These are phyloP conservation scores for Pestalotiopsis sp. DNA, from an alignment of 2,329 filamentous ascomycete genomes.

Conservation along the genomic window DNA sequence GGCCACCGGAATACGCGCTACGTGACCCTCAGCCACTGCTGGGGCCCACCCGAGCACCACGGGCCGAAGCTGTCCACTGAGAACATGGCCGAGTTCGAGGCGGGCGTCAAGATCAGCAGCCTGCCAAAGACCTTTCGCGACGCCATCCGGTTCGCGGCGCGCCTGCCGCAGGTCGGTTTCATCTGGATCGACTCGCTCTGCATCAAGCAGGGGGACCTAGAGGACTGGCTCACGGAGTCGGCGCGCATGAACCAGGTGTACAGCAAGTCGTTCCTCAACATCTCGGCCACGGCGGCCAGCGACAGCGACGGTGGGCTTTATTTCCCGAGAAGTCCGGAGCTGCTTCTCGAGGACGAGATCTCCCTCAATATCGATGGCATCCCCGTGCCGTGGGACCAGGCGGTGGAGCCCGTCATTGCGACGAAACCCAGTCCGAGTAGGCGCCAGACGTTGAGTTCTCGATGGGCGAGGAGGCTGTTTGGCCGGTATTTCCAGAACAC, in stretches of 20 bases:
- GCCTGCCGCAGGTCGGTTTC: neutral
- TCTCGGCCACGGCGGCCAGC: neutral
- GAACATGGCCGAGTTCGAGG: neutral
- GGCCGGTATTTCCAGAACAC: too few species aligned
- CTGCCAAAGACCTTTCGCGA: neutral
- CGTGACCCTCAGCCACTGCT: neutral
- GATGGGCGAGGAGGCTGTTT: too few species aligned
- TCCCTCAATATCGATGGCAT: neutral
- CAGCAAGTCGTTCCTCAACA: neutral
- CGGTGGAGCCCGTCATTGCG: neutral
- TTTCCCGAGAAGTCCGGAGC: neutral
- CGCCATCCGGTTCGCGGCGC: neutral
- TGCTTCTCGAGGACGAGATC: neutral
- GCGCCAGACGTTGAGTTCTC: too few species aligned
- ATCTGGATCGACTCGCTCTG: neutral
- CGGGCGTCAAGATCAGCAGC: neutral
- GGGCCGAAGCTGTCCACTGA: neutral
- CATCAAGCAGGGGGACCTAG: neutral
- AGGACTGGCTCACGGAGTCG: neutral
- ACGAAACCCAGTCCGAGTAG: too few species aligned
- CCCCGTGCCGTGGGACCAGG: neutral
- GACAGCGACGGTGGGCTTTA: constrained; percentile 23
- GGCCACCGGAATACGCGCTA: neutral
- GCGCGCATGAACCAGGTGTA: neutral
- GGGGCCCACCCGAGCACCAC: neutral